These are phyloP conservation scores for Selaginella tamariscina DNA, from an alignment of 75 land plant genomes.

Conservation along the genomic window DNA sequence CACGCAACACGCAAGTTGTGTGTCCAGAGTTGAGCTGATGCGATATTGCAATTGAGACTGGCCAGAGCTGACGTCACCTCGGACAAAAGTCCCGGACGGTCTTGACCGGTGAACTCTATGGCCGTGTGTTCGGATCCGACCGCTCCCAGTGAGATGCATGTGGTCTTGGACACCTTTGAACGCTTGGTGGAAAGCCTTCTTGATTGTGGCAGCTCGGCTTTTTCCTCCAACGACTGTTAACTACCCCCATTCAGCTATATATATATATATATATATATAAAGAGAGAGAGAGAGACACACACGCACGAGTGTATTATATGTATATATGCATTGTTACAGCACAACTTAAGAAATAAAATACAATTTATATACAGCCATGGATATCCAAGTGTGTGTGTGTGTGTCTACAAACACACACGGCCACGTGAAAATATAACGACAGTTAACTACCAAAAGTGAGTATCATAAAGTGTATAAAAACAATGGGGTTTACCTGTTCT, in stretches of 20 bases:
- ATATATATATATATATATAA: no score
- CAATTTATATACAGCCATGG: neutral
- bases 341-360: neutral
- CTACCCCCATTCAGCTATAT: no score
- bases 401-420: neutral
- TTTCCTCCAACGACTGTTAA: neutral
- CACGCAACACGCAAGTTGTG: slow-evolving; percentile 21
- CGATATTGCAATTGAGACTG: neutral
- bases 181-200: neutral
- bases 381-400: neutral
- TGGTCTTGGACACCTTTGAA: neutral
- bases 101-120: slow-evolving; percentile 19
- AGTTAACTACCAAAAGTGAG: neutral
- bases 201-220: neutral
- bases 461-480: neutral
- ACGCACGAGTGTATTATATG: no score
- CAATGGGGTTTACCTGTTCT: neutral
- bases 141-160: neutral
- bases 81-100: neutral
- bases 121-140: slow-evolving; percentile 4
- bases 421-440: neutral
- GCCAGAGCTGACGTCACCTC: neutral
- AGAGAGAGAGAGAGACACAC: no score
- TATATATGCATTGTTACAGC: no score
- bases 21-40: slow-evolving; percentile 15